Evolutionary conservation across 2,329 filamentous ascomycete species (phyloP).

Genomic region (Dendryphion nanum): DNA sequence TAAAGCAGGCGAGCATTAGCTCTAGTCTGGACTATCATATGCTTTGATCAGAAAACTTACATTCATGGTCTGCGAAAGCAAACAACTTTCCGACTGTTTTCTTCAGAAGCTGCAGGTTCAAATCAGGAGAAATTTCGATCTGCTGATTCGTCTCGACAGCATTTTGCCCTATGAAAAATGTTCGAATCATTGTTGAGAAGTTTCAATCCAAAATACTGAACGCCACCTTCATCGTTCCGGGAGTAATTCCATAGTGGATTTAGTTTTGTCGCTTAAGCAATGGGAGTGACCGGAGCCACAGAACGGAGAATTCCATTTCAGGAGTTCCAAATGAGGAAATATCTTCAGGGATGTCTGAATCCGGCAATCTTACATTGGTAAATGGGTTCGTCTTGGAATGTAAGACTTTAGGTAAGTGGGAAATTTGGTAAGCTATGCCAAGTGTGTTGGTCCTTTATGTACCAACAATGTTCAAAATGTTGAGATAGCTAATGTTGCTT

Average conservation of each 20-base stretch:
- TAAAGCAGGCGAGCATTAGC: neutral
- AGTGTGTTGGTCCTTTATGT: neutral
- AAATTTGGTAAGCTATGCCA: neutral
- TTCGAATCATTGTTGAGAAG: slow-evolving; percentile 1
- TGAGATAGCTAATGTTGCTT: neutral
- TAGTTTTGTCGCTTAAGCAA: neutral
- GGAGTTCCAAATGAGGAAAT: slow-evolving; percentile 39
- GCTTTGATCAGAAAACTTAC: slow-evolving; percentile 1
- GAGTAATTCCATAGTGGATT: neutral
- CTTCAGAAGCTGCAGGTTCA: neutral
- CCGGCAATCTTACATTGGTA: neutral
- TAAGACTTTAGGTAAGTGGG: neutral
- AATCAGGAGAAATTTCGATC: neutral
- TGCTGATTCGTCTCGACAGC: neutral
- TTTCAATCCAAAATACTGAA: neutral
- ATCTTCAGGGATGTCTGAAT: neutral
- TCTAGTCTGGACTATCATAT: too few species aligned
- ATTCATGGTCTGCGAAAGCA: neutral
- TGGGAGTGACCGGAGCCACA: neutral
- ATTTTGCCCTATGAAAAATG: slow-evolving; percentile 1
- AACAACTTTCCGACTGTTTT: neutral
- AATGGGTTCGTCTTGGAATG: neutral
- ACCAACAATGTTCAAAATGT: neutral
- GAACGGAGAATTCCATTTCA: slow-evolving; percentile 39
- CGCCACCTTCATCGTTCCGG: neutral